Conservation (phyloP, 2,329 filamentous ascomycete species). For the Decorospora gaudefroyi region DNA sequence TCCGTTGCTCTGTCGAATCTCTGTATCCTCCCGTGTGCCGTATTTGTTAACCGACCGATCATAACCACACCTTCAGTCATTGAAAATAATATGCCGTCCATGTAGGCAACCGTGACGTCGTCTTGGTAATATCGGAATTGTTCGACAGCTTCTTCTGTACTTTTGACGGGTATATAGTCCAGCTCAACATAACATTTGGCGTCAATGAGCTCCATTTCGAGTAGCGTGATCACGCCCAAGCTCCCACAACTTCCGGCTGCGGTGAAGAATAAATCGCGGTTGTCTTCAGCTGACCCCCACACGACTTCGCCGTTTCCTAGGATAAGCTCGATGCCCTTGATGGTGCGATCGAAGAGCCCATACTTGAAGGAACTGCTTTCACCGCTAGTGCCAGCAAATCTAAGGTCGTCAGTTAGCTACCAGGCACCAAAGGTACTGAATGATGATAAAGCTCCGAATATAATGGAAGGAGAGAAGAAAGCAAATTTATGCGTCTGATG, state of each 20-base stretch:
- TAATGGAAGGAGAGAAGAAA: background rate
- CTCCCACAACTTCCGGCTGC: conserved; percentile 65
- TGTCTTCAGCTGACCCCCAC: conserved; percentile 51
- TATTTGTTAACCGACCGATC: conserved; percentile 61
- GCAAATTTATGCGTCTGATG: background rate
- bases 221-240: conserved; percentile 63
- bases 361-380: conserved; percentile 69
- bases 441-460: background rate
- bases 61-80: conserved; percentile 62
- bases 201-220: conserved; percentile 62
- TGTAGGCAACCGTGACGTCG: conserved; percentile 60
- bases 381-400: conserved; percentile 66
- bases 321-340: conserved; percentile 67
- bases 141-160: conserved; percentile 56
- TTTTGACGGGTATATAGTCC: conserved; percentile 62
- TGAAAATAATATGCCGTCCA: conserved; percentile 71
- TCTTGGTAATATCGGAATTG: conserved; percentile 54
- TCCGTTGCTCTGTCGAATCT: conserved; percentile 64
- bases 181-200: conserved; percentile 63
- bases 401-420: conserved; percentile 10
- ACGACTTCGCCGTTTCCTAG: conserved; percentile 62
- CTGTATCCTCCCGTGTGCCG: conserved; percentile 38
- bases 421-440: background rate
- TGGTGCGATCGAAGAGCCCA: conserved; percentile 67
- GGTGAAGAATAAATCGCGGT: conserved; percentile 62